Evolutionary conservation across 2,329 filamentous ascomycete genomes (phyloP).

Genomic region (Aspergillus amoenus): DNA sequence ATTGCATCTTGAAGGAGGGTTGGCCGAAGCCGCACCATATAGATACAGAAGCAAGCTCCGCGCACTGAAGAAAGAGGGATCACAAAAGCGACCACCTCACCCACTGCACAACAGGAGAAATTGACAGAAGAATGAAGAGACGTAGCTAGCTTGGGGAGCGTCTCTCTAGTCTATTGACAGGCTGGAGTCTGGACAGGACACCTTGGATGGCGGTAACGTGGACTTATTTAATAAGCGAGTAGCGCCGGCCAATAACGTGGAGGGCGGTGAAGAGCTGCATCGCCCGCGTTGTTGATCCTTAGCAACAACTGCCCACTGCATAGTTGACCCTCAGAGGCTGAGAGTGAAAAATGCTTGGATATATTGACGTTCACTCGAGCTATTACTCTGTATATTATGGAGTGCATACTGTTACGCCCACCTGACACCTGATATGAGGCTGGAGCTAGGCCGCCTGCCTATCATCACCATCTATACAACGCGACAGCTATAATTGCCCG

Average conservation of each 20-base stretch:
- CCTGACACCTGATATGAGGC: background rate
- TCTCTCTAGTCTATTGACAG: conserved; percentile 22
- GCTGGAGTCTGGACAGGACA: conserved; percentile 28
- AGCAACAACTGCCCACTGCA: background rate
- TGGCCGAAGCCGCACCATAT: conserved; percentile 45
- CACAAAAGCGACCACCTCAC: conserved; percentile 34
- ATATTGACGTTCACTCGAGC: background rate
- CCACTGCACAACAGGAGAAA: conserved; percentile 27
- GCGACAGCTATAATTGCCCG: background rate
- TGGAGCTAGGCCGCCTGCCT: background rate
- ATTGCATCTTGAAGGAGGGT: conserved; percentile 43
- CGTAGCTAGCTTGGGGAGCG: conserved; percentile 26
- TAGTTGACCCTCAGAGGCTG: background rate
- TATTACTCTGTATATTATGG: background rate
- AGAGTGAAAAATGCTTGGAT: background rate
- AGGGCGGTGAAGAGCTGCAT: conserved; percentile 29
- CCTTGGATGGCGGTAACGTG: conserved; percentile 33
- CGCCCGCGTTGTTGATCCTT: background rate
- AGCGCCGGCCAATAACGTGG: conserved; percentile 30
- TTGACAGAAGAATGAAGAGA: conserved; percentile 24
- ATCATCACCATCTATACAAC: background rate
- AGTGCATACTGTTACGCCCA: background rate
- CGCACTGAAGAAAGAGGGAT: conserved; percentile 30
- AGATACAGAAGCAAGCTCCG: conserved; percentile 42
- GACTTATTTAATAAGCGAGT: conserved; percentile 42